Conservation (phyloP, 1,139 yeast genomes). For the Meyerozyma athensensis region DNA sequence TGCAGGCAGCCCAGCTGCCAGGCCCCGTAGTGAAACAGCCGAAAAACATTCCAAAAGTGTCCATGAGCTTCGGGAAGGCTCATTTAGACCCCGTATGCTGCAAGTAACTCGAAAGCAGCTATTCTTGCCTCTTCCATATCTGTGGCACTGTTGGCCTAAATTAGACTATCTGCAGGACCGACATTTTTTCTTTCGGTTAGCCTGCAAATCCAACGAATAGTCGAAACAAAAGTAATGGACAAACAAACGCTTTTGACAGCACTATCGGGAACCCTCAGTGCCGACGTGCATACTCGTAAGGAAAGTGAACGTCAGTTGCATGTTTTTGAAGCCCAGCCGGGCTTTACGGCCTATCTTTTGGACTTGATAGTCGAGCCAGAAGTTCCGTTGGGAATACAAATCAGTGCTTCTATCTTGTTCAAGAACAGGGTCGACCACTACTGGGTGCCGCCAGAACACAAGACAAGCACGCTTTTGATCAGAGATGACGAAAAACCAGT, state of each 20-base stretch:
- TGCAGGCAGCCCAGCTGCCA: not conserved
- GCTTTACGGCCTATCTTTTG: slow-evolving; percentile 55
- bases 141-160: too few species aligned
- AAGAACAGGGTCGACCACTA: slow-evolving; percentile 57
- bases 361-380: slow-evolving; percentile 47
- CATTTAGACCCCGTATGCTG: too few species aligned
- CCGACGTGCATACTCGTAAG: slow-evolving; percentile 34
- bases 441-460: slow-evolving; percentile 50
- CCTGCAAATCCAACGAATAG: too few species aligned
- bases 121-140: too few species aligned
- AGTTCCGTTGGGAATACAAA: slow-evolving; percentile 45
- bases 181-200: not conserved
- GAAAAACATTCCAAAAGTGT: too few species aligned
- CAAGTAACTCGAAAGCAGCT: too few species aligned
- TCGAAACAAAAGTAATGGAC: too few species aligned
- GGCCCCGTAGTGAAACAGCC: too few species aligned
- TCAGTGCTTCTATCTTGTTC: slow-evolving; percentile 63
- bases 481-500: slow-evolving; percentile 44
- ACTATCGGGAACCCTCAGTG: slow-evolving; percentile 42
- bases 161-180: not conserved
- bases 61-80: too few species aligned
- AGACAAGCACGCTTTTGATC: slow-evolving; percentile 26
- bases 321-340: slow-evolving; percentile 43
- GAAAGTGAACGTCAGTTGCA: slow-evolving; percentile 39
- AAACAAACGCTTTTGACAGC: slow-evolving; percentile 37